Percentiles rank a stretch among this genome's conserved stretches.
Evolutionary conservation across 345 rosid genomes (phyloP).

Genomic region (Lepidium sativum): DNA sequence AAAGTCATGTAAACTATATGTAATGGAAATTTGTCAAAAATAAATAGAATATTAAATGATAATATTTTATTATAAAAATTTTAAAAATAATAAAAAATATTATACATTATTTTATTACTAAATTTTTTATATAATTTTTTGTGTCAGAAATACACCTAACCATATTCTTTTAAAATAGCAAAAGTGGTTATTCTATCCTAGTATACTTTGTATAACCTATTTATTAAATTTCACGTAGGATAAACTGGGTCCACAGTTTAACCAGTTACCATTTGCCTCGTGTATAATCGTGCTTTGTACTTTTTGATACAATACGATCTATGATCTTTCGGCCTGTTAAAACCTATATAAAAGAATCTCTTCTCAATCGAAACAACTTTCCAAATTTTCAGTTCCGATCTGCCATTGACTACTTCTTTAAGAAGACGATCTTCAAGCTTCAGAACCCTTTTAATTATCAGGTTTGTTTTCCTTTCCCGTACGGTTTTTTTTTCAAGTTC

Average conservation of each 20-base stretch:
- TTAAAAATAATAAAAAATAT: too few relatives aligned
- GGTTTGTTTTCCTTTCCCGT: neutral
- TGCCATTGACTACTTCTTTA: conserved; percentile 4
- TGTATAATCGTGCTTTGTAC: neutral
- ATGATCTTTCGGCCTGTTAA: neutral
- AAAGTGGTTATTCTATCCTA: too few relatives aligned
- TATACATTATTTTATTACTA: too few relatives aligned
- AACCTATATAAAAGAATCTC: conserved; percentile 18
- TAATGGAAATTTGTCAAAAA: too few relatives aligned
- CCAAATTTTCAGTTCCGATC: conserved; percentile 14
- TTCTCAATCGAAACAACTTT: neutral
- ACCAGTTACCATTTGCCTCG: neutral
- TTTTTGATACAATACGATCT: neutral
- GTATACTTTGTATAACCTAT: too few relatives aligned
- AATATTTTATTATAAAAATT: too few relatives aligned
- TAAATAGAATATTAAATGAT: too few relatives aligned
- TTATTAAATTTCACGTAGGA: conserved; percentile 5
- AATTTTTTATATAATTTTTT: too few relatives aligned
- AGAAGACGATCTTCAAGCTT: neutral
- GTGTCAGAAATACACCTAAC: too few relatives aligned
- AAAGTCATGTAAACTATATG: too few relatives aligned
- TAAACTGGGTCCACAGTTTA: too few relatives aligned
- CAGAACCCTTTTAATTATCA: neutral
- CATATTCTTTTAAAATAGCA: too few relatives aligned
- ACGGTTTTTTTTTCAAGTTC: conserved; percentile 2